A percentile compares a stretch with the other conserved stretches of the same genome.
Conservation (phyloP, 108 stramenopile species). For the Nannochloropsis gaditana region DNA sequence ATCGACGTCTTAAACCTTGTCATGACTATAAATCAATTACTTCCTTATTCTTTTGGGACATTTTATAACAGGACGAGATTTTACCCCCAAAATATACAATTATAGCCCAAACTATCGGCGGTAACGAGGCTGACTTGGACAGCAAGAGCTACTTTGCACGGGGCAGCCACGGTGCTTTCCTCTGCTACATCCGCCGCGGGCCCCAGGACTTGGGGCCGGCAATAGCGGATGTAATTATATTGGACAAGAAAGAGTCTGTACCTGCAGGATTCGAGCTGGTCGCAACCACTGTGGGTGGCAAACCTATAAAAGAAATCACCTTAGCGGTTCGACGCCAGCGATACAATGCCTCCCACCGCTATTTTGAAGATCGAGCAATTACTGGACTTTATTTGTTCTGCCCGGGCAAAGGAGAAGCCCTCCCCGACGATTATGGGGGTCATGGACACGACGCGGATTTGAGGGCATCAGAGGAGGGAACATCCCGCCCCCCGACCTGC, state of each 20-base stretch:
- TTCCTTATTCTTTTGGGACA: no score
- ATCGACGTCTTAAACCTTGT: no score
- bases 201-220: neutral
- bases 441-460: no score
- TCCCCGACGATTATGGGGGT: neutral
- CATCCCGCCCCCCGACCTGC: neutral
- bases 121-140: neutral
- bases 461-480: neutral
- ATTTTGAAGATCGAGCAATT: neutral
- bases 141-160: conserved; percentile 1
- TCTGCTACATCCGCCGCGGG: conserved; percentile 8
- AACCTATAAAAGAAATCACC: neutral
- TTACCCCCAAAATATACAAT: neutral
- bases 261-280: neutral
- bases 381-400: neutral
- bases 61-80: neutral
- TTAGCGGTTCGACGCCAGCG: conserved; percentile 1
- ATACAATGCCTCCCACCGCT: neutral
- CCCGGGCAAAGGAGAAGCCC: neutral
- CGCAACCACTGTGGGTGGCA: neutral
- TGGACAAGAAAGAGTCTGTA: neutral
- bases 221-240: neutral
- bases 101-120: neutral
- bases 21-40: no score
- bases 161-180: neutral